A percentile compares a stretch with the other conserved stretches of the same genome.
Evolutionary conservation across 1,284 basidiomycete genomes (phyloP).

Genomic region (Thelephora terrestris): DNA sequence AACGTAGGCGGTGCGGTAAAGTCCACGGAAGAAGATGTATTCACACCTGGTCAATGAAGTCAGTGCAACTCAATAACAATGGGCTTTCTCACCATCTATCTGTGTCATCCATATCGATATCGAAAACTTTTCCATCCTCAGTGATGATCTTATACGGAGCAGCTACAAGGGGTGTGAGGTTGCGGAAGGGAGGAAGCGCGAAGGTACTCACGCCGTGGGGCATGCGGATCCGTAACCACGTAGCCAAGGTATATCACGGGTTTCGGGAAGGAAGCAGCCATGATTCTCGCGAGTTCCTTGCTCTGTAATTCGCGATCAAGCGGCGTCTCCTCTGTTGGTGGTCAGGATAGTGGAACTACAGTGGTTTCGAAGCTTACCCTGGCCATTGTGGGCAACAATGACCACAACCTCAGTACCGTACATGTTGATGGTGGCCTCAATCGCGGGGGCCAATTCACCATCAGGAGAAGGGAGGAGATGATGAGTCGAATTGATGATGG

Average conservation of each 20-base stretch:
- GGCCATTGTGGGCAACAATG: conserved; percentile 86
- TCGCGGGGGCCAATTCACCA: conserved; percentile 88
- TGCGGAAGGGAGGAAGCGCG: neutral
- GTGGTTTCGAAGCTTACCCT: conserved; percentile 41
- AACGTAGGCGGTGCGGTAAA: conserved; percentile 73
- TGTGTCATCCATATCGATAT: conserved; percentile 62
- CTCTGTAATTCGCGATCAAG: conserved; percentile 87
- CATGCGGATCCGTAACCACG: conserved; percentile 73
- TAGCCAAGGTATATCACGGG: conserved; percentile 87
- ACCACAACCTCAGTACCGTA: conserved; percentile 77
- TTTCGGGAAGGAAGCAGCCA: conserved; percentile 60
- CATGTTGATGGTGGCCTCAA: conserved; percentile 80
- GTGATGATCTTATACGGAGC: conserved; percentile 81
- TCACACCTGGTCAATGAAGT: conserved; percentile 56
- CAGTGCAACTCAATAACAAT: neutral
- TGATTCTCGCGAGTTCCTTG: conserved; percentile 71
- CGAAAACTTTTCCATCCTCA: conserved; percentile 60
- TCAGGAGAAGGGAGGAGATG: conserved; percentile 84
- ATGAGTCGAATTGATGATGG: conserved; percentile 84
- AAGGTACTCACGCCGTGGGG: conserved; percentile 46
- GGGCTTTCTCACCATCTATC: conserved; percentile 54
- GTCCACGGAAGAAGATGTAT: conserved; percentile 77
- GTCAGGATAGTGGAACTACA: neutral
- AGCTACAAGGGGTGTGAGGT: conserved; percentile 30
- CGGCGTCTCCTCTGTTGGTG: conserved; percentile 66